These are phyloP conservation scores for Scheffersomyces stambukii DNA, from an alignment of 1,139 yeast genomes.

Conservation along the genomic window DNA sequence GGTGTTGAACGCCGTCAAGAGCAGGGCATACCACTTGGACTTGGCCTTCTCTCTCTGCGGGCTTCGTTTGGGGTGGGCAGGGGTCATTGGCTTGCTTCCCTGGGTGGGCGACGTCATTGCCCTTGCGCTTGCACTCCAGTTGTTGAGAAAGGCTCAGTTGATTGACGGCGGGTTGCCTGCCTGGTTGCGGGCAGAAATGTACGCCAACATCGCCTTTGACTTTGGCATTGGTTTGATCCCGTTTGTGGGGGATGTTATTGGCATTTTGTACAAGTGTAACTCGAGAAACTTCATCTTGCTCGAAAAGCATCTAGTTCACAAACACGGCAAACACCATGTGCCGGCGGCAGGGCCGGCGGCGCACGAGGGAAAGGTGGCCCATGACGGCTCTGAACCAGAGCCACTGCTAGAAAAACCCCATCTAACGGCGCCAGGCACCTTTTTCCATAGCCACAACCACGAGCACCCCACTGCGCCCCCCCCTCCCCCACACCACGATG, in stretches of 20 bases:
- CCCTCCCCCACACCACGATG: background rate
- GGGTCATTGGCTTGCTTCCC: constrained; percentile 67
- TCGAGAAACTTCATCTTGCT: constrained; percentile 65
- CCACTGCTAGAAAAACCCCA: background rate
- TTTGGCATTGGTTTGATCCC: constrained; percentile 71
- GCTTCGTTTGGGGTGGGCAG: constrained; percentile 67
- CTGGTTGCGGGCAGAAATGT: constrained; percentile 46
- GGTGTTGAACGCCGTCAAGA: constrained; percentile 50
- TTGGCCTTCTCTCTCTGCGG: constrained; percentile 62
- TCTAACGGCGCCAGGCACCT: constrained; percentile 1
- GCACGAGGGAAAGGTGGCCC: background rate
- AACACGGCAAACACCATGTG: constrained; percentile 18
- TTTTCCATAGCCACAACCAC: background rate
- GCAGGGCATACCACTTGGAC: constrained; percentile 64
- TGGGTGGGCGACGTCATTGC: constrained; percentile 56
- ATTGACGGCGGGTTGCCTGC: constrained; percentile 67
- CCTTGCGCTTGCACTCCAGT: constrained; percentile 43
- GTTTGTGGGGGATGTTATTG: constrained; percentile 64
- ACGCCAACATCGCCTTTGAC: constrained; percentile 59
- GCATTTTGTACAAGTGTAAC: constrained; percentile 69
- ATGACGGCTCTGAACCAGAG: no score
- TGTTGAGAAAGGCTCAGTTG: constrained; percentile 47
- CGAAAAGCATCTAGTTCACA: constrained; percentile 52
- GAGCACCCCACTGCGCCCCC: background rate
- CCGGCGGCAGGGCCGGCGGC: background rate